phyloP scores from a whole-genome alignment of 805 yeast genomes.

The Scheffersomyces stipitis region DNA sequence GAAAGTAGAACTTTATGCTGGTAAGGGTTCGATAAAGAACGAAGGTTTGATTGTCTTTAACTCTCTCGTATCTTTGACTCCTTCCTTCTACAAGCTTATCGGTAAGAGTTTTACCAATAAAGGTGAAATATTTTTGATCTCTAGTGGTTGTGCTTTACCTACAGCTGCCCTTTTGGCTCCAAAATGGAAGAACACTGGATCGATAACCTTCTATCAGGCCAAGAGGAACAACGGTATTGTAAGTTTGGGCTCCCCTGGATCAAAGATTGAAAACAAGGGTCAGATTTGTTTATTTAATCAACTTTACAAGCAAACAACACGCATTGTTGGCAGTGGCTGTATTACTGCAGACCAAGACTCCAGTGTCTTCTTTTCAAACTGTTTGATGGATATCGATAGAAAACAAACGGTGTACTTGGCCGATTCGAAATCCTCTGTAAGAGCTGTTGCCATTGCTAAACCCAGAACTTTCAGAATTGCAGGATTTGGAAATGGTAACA shows the following conservation, averaged over 20 bases:
- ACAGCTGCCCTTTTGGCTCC: constrained; percentile 8
- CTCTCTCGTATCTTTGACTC: constrained; percentile 9
- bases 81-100: constrained; percentile 7
- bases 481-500: constrained; percentile 28
- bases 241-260: constrained; percentile 11
- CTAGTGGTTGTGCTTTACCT: constrained; percentile 10
- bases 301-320: constrained; percentile 19
- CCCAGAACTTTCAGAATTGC: constrained; percentile 20
- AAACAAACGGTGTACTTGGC: constrained; percentile 12
- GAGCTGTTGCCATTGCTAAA: constrained; percentile 16
- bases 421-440: constrained; percentile 6
- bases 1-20: constrained; percentile 9
- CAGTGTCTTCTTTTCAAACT: constrained; percentile 7
- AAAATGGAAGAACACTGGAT: constrained; percentile 17
- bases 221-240: constrained; percentile 19
- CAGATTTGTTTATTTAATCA: constrained; percentile 22
- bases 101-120: constrained; percentile 8
- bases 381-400: constrained; percentile 3
- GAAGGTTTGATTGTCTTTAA: constrained; percentile 17
- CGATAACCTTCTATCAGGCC: constrained; percentile 20
- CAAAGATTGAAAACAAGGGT: constrained; percentile 12
- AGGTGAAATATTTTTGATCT: constrained; percentile 10
- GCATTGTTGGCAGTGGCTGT: constrained; percentile 29
- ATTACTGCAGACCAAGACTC: constrained; percentile 15
- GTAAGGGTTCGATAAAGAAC: constrained; percentile 13